Evolutionary conservation across 163 green algal species (phyloP).

Genomic region (Scenedesmus sp.): DNA sequence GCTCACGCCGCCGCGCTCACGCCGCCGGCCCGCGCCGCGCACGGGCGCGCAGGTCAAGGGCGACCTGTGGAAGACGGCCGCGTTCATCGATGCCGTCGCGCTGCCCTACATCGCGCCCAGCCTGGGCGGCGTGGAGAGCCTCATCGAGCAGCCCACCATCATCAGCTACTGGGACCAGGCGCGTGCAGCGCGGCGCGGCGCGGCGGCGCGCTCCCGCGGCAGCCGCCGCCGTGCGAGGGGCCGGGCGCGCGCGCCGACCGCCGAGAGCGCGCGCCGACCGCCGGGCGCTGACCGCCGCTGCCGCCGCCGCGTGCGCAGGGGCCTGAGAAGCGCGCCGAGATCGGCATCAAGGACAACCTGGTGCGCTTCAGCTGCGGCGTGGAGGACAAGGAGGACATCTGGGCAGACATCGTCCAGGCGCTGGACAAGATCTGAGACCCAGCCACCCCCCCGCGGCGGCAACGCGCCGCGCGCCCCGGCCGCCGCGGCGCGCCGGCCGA

Average conservation of each 20-base stretch:
- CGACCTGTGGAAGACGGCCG: constrained; percentile 91
- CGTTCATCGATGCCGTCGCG: constrained; percentile 91
- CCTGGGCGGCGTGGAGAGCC: constrained; percentile 94
- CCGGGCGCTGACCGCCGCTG: too few species aligned
- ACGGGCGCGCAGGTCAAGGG: constrained; percentile 89
- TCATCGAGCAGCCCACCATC: constrained; percentile 98
- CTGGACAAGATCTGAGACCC: constrained; percentile 54
- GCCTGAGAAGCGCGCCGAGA: constrained; percentile 85
- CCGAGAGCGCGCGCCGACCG: too few species aligned
- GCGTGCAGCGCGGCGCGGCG: too few species aligned
- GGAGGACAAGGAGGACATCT: constrained; percentile 96
- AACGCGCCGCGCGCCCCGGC: too few species aligned
- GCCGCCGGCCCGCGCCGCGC: too few species aligned
- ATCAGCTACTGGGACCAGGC: constrained; percentile 94
- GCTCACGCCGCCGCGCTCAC: not conserved
- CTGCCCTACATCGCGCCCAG: constrained; percentile 99
- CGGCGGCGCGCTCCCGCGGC: too few species aligned
- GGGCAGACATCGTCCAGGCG: constrained; percentile 89
- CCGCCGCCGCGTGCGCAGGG: too few species aligned
- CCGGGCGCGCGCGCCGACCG: not conserved
- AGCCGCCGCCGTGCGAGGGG: too few species aligned
- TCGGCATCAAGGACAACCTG: constrained; percentile 99
- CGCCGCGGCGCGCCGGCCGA: too few species aligned
- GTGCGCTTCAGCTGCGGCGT: constrained; percentile 94
- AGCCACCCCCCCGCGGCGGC: too few species aligned